Evolutionary conservation across 345 rosid species (phyloP).

Genomic region (Sisymbrium irio): DNA sequence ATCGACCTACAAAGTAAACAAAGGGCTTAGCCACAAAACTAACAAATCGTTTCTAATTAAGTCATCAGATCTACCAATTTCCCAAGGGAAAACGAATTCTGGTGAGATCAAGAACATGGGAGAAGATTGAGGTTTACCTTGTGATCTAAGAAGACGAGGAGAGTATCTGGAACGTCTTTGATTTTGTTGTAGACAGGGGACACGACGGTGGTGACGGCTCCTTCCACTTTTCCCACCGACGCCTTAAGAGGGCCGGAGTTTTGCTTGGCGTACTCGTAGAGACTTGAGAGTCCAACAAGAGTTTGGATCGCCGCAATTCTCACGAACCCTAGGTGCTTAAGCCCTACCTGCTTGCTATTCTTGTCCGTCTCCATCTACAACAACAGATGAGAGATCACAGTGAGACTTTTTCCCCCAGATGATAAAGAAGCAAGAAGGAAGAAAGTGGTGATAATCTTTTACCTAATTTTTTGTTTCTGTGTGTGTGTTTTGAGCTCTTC

Average conservation of each 20-base stretch:
- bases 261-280: conserved; percentile 70
- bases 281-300: conserved; percentile 46
- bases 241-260: conserved; percentile 80
- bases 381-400: background rate
- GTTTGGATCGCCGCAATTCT: conserved; percentile 57
- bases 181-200: conserved; percentile 63
- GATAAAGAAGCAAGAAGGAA: background rate
- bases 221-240: conserved; percentile 64
- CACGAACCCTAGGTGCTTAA: conserved; percentile 71
- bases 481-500: background rate
- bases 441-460: background rate
- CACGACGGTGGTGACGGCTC: conserved; percentile 57
- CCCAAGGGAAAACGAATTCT: no score
- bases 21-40: background rate
- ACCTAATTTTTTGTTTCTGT: background rate
- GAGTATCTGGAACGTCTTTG: conserved; percentile 60
- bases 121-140: conserved; percentile 46
- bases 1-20: conserved; percentile 52
- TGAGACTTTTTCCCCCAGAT: background rate
- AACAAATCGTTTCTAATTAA: background rate
- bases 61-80: conserved; percentile 10
- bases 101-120: background rate
- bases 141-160: conserved; percentile 65
- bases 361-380: conserved; percentile 46
- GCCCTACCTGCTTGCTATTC: conserved; percentile 39